phyloP scores from a whole-genome alignment of 257 asterid genomes.

The Forsythia viridissima region DNA sequence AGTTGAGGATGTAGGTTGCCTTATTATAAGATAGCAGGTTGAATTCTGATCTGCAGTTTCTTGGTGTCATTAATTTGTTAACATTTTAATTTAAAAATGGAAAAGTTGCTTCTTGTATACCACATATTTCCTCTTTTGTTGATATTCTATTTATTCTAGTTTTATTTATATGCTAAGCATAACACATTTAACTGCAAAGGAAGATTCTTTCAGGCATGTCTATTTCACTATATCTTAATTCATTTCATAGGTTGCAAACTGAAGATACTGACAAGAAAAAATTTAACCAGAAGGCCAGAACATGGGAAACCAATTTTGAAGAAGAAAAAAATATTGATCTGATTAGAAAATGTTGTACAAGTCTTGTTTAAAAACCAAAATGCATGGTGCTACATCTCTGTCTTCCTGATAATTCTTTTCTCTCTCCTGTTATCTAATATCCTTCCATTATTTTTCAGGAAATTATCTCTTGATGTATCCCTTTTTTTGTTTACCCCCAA shows the following conservation, averaged over 20 bases:
- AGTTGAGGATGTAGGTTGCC: slow-evolving; percentile 29
- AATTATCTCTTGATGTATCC: not conserved
- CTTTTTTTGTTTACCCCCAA: not conserved
- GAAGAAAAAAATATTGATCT: not conserved
- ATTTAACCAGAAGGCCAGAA: not conserved
- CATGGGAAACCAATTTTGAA: not conserved
- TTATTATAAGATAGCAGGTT: slow-evolving; percentile 31
- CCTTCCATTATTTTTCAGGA: not conserved
- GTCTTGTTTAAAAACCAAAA: not conserved
- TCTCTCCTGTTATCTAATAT: not conserved
- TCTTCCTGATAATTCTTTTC: not conserved
- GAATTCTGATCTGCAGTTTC: slow-evolving; percentile 20
- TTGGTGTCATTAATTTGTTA: slow-evolving; percentile 13
- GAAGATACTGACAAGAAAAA: not conserved
- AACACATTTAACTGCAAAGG: not conserved
- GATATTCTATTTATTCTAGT: slow-evolving; percentile 3
- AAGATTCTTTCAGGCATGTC: not conserved
- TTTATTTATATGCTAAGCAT: not conserved
- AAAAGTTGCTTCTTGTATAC: not conserved
- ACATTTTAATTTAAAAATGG: not conserved
- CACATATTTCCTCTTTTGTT: not conserved
- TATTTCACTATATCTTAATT: not conserved
- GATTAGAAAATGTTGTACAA: not conserved
- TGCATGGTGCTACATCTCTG: not conserved
- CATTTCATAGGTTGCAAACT: not conserved